Evolutionary conservation across 352 stramenopile genomes (phyloP).

Genomic region (Phytophthora ohioensis): DNA sequence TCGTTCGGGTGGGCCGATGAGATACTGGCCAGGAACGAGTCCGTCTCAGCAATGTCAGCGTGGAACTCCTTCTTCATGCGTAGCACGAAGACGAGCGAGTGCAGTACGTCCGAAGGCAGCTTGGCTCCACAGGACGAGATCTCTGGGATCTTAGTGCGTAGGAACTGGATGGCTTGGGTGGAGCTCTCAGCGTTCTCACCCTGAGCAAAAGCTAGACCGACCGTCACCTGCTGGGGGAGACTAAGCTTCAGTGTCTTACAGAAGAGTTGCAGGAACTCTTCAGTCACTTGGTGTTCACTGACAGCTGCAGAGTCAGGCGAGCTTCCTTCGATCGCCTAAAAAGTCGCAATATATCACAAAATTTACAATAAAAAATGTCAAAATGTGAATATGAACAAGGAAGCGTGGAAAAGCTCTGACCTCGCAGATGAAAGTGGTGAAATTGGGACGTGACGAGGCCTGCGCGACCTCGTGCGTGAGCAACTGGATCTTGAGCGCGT

Average conservation of each 20-base stretch:
- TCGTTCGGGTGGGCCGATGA: slow-evolving; percentile 86
- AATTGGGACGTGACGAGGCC: slow-evolving; percentile 89
- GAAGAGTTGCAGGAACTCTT: slow-evolving; percentile 85
- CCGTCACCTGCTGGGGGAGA: slow-evolving; percentile 86
- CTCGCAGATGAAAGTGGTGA: slow-evolving; percentile 91
- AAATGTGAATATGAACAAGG: not conserved
- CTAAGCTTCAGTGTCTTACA: slow-evolving; percentile 87
- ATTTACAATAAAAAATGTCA: not conserved
- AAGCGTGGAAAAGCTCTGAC: slow-evolving; percentile 24
- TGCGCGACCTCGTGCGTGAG: slow-evolving; percentile 92
- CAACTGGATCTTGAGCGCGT: slow-evolving; percentile 91
- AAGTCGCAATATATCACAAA: slow-evolving; percentile 3
- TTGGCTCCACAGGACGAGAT: slow-evolving; percentile 85
- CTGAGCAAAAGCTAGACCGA: slow-evolving; percentile 85
- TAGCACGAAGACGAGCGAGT: slow-evolving; percentile 85
- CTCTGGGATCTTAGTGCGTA: slow-evolving; percentile 87
- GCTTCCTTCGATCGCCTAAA: slow-evolving; percentile 75
- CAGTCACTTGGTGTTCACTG: slow-evolving; percentile 61
- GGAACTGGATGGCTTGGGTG: slow-evolving; percentile 74
- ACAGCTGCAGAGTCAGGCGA: slow-evolving; percentile 43
- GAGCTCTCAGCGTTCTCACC: slow-evolving; percentile 68
- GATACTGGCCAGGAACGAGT: slow-evolving; percentile 89
- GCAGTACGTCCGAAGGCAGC: slow-evolving; percentile 84
- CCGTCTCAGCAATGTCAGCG: slow-evolving; percentile 75
- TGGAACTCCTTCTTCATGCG: slow-evolving; percentile 85